phyloP scores from a whole-genome alignment of 768 basidiomycete genomes.

The Russula vinacea region DNA sequence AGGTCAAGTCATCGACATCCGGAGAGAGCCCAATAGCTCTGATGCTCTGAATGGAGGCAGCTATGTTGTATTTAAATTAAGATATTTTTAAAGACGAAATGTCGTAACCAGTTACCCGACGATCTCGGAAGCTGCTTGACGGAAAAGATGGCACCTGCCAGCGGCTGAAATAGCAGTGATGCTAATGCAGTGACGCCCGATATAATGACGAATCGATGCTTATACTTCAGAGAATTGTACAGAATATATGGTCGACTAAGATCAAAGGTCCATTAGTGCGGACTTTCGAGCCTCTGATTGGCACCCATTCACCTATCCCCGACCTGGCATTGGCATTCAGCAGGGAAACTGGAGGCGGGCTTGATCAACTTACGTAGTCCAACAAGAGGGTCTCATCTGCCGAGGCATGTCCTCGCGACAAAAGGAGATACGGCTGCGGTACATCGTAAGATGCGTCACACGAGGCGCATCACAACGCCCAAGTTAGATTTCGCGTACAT shows the following conservation, averaged over 20 bases:
- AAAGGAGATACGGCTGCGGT: constrained; percentile 56
- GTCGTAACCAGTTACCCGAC: constrained; percentile 35
- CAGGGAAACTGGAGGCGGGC: no score
- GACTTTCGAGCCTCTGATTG: neutral
- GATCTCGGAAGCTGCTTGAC: constrained; percentile 33
- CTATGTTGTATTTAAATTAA: neutral
- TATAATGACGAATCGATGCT: constrained; percentile 52
- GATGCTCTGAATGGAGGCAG: constrained; percentile 19
- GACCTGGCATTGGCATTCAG: constrained; percentile 9
- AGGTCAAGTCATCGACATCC: constrained; percentile 8
- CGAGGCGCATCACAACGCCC: neutral
- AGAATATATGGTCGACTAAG: constrained; percentile 1
- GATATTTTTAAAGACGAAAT: neutral
- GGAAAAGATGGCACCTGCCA: constrained; percentile 45
- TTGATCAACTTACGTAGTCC: constrained; percentile 52
- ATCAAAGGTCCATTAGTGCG: neutral
- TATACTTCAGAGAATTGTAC: constrained; percentile 46
- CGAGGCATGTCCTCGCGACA: constrained; percentile 50
- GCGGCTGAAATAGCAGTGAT: constrained; percentile 53
- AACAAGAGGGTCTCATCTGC: constrained; percentile 61
- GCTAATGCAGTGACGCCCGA: constrained; percentile 50
- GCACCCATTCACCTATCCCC: constrained; percentile 15
- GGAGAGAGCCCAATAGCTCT: constrained; percentile 24
- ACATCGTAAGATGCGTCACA: constrained; percentile 14
- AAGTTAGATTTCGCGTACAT: constrained; percentile 41